phyloP scores from a whole-genome alignment of 2,329 filamentous ascomycete species.

The Didymella exigua region DNA sequence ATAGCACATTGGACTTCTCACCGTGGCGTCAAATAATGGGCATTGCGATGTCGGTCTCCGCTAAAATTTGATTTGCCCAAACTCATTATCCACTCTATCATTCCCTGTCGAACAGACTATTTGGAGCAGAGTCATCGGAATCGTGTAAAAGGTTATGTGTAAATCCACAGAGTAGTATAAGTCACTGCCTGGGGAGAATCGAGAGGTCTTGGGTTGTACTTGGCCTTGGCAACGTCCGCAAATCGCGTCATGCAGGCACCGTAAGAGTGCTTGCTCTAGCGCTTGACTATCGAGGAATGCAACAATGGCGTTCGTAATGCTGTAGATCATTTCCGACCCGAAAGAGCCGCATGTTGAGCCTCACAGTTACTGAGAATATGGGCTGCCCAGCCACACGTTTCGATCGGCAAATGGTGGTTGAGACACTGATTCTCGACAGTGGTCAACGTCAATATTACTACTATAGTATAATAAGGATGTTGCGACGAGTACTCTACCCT shows the following conservation, averaged over 20 bases:
- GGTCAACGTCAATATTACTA: conserved; percentile 3
- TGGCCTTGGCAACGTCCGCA: conserved; percentile 1
- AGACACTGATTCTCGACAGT: not conserved
- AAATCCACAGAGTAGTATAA: not conserved
- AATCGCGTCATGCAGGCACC: not conserved
- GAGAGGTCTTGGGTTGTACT: not conserved
- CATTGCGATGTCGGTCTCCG: not conserved
- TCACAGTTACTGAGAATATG: too few species aligned
- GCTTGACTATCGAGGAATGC: not conserved
- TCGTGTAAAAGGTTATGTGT: not conserved
- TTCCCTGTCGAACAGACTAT: not conserved
- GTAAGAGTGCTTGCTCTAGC: not conserved
- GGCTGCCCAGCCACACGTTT: not conserved
- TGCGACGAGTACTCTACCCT: conserved; percentile 18
- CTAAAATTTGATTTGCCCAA: not conserved
- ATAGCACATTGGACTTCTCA: not conserved
- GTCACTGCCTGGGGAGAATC: conserved; percentile 2
- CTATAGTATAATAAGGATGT: not conserved
- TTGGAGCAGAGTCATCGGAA: too few species aligned
- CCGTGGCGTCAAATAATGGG: not conserved
- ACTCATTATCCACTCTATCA: not conserved
- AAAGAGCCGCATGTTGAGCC: not conserved
- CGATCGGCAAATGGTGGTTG: too few species aligned
- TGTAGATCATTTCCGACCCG: not conserved
- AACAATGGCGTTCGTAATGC: not conserved